These are phyloP conservation scores for Penicillium palitans DNA, from an alignment of 2,329 filamentous ascomycete species.

Conservation along the genomic window DNA sequence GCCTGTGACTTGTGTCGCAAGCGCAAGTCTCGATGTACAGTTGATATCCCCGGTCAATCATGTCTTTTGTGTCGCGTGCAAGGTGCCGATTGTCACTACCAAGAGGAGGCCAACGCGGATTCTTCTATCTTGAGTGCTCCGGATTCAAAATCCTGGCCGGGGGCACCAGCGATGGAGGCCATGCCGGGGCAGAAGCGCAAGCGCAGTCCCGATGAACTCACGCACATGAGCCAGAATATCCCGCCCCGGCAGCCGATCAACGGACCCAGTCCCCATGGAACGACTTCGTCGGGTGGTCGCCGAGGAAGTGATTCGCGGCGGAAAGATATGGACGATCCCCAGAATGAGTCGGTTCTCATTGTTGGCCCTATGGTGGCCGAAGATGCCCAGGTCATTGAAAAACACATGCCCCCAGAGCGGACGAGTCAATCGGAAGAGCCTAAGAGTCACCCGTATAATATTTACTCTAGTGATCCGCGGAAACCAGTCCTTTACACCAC, in stretches of 20 bases:
- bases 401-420: slow-evolving; percentile 53
- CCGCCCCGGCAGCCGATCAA: slow-evolving; percentile 22
- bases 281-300: slow-evolving; percentile 24
- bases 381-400: slow-evolving; percentile 62
- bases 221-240: slow-evolving; percentile 20
- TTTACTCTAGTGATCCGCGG: slow-evolving; percentile 50
- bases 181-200: slow-evolving; percentile 40
- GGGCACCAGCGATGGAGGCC: slow-evolving; percentile 27
- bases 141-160: slow-evolving; percentile 33
- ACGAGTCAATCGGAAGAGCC: slow-evolving; percentile 41
- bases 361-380: slow-evolving; percentile 61
- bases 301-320: slow-evolving; percentile 35
- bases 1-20: slow-evolving; percentile 62
- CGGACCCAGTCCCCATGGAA: slow-evolving; percentile 29
- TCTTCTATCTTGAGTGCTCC: slow-evolving; percentile 26
- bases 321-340: slow-evolving; percentile 37
- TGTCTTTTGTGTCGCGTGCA: slow-evolving; percentile 62
- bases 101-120: slow-evolving; percentile 40
- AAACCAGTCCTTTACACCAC: slow-evolving; percentile 51
- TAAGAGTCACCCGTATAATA: slow-evolving; percentile 51
- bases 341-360: slow-evolving; percentile 54
- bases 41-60: slow-evolving; percentile 53
- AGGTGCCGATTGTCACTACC: slow-evolving; percentile 58
- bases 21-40: slow-evolving; percentile 62
- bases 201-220: slow-evolving; percentile 33